Base-by-base conservation (phyloP, 331 rosid species). In the Rosa hybrid region DNA sequence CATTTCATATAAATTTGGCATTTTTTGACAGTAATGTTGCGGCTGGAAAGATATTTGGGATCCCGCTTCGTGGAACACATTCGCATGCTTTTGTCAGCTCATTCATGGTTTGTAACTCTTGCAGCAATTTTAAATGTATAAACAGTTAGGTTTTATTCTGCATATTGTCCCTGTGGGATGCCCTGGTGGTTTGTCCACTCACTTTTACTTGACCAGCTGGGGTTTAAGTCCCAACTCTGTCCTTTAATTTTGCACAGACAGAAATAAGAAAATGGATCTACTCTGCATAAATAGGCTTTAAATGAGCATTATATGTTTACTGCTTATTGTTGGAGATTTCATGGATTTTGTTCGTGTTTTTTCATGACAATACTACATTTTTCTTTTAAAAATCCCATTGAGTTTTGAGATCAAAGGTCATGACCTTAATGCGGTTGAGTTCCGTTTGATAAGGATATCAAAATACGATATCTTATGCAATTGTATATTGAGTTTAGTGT, bases 31-130 rank as follows among this genome's bases (percentile, higher is more conserved):
- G 97, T 90, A 92, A 94, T 82, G 97, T 92, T 74, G 97, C 97
- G 42, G 97, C 97, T 70, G 98, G 95, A 84, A 92, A 81, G 82
- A 86, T 92, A 86, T 94, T 94, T 34, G 94, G 97, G 74, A 94
- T 94, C 77, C 98, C 98, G 30, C 97, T 94, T 76, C 92, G 97
- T 64, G 97, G 97, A 77, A 94, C 98, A 56, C 98, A 94, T 84
- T 94, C 98, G n/a, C 98, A 94, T 92, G 98, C 98, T 81, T 94
- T 92, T 39, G 92, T 94, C 81, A 94, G 97, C 95, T 94, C 98
- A 73, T 91, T 81, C 83, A 89, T 91, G 92, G 97, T 91, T 54
- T 42, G 90, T 84, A 56, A 56, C 67, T 83, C 69, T 76, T 86
- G 81, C 79, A 65, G 21, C 30, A 62, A 65, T 51, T 63, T 73